Conservation (phyloP, 495 filamentous ascomycete species). For the Hypoxylon intermedium region DNA sequence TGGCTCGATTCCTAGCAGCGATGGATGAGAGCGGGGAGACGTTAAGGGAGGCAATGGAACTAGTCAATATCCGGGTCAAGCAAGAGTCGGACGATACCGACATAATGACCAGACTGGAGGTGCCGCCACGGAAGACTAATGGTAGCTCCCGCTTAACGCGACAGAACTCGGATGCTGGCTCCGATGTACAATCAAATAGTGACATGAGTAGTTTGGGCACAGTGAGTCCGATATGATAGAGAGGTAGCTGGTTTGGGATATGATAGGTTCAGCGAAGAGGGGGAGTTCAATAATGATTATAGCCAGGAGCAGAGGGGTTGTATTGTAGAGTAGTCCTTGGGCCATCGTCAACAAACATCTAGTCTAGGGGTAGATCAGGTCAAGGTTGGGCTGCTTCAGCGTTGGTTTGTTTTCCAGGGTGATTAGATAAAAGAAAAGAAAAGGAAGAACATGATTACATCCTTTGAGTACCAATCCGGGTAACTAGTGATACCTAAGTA, state of each 20-base stretch:
- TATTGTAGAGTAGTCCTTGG: slow-evolving; percentile 11
- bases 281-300: slow-evolving; percentile 2
- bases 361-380: slow-evolving; percentile 2
- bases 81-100: slow-evolving; percentile 48
- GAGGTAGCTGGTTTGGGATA: slow-evolving; percentile 24
- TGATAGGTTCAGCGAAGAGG: neutral
- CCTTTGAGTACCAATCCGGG: neutral
- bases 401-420: neutral
- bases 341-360: neutral
- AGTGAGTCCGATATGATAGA: slow-evolving; percentile 38
- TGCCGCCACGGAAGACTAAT: slow-evolving; percentile 52
- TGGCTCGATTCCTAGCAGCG: slow-evolving; percentile 90
- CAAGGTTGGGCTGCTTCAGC: neutral
- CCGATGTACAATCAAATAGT: slow-evolving; percentile 38
- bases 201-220: slow-evolving; percentile 43
- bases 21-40: slow-evolving; percentile 87
- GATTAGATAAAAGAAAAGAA: neutral
- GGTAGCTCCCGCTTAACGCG: slow-evolving; percentile 37
- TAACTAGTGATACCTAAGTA: neutral
- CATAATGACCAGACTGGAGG: slow-evolving; percentile 59
- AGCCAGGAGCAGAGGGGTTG: slow-evolving; percentile 18
- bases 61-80: slow-evolving; percentile 65
- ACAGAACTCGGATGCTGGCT: slow-evolving; percentile 41
- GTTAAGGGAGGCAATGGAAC: slow-evolving; percentile 75
- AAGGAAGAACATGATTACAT: neutral